These are phyloP conservation scores for Lobosporangium transversale DNA, from an alignment of 192 early-diverging fungal species.

Conservation along the genomic window DNA sequence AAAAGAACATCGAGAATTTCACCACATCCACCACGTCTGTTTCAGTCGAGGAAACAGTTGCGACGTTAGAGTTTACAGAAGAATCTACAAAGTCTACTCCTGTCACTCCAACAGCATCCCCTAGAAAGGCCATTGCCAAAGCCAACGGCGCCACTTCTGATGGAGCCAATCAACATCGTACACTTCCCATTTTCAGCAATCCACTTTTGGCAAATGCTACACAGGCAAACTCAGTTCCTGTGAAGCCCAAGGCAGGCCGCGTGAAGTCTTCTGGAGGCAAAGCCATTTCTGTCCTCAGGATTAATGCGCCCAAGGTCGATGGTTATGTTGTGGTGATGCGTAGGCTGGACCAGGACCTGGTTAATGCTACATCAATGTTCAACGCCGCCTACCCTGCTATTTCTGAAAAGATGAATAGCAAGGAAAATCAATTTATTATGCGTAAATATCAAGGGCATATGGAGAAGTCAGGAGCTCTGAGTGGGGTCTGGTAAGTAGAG, in stretches of 20 bases:
- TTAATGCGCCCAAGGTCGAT: slow-evolving; percentile 50
- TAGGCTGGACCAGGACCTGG: slow-evolving; percentile 44
- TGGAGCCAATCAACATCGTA: slow-evolving; percentile 11
- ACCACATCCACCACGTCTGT: slow-evolving; percentile 7
- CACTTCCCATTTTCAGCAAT: slow-evolving; percentile 52
- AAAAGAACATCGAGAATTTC: slow-evolving; percentile 23
- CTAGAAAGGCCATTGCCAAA: not conserved
- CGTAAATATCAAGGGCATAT: slow-evolving; percentile 30
- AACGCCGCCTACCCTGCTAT: slow-evolving; percentile 53
- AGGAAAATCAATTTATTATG: slow-evolving; percentile 30
- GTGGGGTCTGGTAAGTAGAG: slow-evolving; percentile 49
- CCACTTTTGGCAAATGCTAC: slow-evolving; percentile 50
- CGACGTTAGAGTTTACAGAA: slow-evolving; percentile 23
- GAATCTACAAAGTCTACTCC: not conserved
- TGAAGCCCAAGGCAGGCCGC: slow-evolving; percentile 39
- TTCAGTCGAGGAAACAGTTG: slow-evolving; percentile 22
- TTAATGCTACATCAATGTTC: slow-evolving; percentile 53
- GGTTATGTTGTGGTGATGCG: slow-evolving; percentile 50
- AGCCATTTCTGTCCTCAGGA: slow-evolving; percentile 37
- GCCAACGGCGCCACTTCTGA: not conserved
- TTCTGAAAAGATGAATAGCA: slow-evolving; percentile 51
- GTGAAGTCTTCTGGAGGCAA: slow-evolving; percentile 34
- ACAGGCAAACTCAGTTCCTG: slow-evolving; percentile 40
- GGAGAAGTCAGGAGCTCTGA: slow-evolving; percentile 39
- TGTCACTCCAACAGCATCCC: not conserved